Conservation (phyloP, 208 protist species). For the Leishmania amazonensis region DNA sequence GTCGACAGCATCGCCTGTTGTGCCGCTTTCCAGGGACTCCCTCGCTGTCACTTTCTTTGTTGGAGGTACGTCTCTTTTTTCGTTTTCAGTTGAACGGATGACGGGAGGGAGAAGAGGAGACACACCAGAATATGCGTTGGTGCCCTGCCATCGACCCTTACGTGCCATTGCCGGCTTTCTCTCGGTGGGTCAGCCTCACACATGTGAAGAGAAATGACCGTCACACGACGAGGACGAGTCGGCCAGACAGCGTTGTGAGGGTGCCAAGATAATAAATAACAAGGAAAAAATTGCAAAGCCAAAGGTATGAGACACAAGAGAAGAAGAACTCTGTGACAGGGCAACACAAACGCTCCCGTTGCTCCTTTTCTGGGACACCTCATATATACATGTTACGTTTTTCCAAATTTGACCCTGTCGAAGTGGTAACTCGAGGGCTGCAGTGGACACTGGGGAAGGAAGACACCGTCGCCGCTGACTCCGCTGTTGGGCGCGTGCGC, state of each 20-base stretch:
- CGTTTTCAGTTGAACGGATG: too few relatives aligned
- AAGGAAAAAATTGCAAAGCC: not conserved
- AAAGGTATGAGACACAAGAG: not conserved
- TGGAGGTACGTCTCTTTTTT: too few relatives aligned
- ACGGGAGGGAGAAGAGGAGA: too few relatives aligned
- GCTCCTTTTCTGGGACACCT: not conserved
- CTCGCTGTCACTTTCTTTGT: not conserved
- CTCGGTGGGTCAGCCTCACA: not conserved
- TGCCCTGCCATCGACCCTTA: not conserved
- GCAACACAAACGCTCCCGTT: not conserved
- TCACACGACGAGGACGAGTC: not conserved
- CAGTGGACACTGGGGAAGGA: not conserved
- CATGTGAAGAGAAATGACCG: not conserved
- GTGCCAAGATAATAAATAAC: not conserved
- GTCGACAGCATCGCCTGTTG: not conserved
- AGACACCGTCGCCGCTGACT: not conserved
- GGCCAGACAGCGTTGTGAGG: not conserved
- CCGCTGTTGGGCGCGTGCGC: not conserved
- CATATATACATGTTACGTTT: slow-evolving; percentile 4
- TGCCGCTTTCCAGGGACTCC: too few relatives aligned
- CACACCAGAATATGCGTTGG: not conserved
- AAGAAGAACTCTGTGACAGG: not conserved
- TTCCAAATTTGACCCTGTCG: slow-evolving; percentile 26
- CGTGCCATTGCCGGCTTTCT: not conserved
- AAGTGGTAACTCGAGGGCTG: slow-evolving; percentile 38